Evolutionary conservation across 2,329 filamentous ascomycete genomes (phyloP), one percentile per base, ranked within the genome.

Genomic region (Xylaria hypoxylon): DNA sequence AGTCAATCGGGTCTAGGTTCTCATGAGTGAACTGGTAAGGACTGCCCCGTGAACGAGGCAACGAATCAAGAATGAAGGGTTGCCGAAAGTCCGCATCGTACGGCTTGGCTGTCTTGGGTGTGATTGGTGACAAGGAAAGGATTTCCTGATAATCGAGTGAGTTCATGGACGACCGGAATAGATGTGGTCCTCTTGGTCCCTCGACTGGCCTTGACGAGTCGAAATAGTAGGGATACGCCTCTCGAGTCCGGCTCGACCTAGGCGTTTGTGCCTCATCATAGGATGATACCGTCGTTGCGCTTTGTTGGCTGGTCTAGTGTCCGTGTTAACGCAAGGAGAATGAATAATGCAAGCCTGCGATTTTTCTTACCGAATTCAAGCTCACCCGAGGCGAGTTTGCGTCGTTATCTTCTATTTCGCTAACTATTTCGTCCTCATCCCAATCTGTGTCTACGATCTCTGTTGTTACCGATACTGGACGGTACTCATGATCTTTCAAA

Each of bases 231-330:
- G 88, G 84, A 74, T 89, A 92, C 31, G 84, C 83, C 68, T 84
- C 85, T 67, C 87, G 85, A 70, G 87, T 84, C 71, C 85, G 85
- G 73, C 82, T 86, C 51, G 91, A 91, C 68, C 88, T 86, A 19
- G 94, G 94, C 28, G 94, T 97, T 33, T 88, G 88, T 3, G 90
- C 86, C 77, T 97, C 94, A 75, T 96, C 93, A 74, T 92, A 94
- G 1, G 93, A 95, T 6, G 94, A 97, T 42, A 96, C 84, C 2
- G 94, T 97, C 2, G 93, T 95, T 76, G 94, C 89, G 82, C 93
- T 96, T 66, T 88, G 88, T 74, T 92, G 87, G 73, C 85, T 86
- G 68, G 87, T 85, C 91, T 94, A 75, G 13, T 19, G 28, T 6
- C 17, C 50, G 63, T 48, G 61, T 71, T 68, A 67, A 28, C 15